Percentiles rank a stretch among this genome's conserved stretches.
Evolutionary conservation across 2,329 filamentous ascomycete species (phyloP).

Genomic region (Colletotrichum scovillei): DNA sequence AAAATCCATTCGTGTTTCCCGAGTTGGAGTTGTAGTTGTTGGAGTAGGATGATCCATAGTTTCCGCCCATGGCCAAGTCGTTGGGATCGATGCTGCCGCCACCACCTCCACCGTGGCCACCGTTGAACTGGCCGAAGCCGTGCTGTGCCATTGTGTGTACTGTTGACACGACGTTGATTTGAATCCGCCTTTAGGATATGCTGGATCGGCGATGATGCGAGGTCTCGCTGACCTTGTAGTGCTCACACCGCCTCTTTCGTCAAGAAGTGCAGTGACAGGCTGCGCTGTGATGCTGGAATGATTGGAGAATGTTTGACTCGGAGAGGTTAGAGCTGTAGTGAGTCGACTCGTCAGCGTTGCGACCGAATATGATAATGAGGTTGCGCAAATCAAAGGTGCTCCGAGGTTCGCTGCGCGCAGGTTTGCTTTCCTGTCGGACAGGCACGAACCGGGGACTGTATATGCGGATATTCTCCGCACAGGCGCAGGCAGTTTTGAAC

Average conservation of each 20-base stretch:
- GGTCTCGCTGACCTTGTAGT: conserved; percentile 3
- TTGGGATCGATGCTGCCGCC: conserved; percentile 81
- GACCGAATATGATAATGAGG: background rate
- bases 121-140: conserved; percentile 67
- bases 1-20: conserved; percentile 76
- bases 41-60: conserved; percentile 69
- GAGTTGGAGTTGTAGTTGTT: conserved; percentile 65
- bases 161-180: background rate
- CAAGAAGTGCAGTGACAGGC: background rate
- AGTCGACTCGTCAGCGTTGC: conserved; percentile 14
- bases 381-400: background rate
- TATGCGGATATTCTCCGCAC: conserved; percentile 25
- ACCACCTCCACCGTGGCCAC: conserved; percentile 55
- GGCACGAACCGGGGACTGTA: conserved; percentile 1
- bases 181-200: background rate
- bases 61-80: conserved; percentile 77
- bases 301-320: background rate
- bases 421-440: background rate
- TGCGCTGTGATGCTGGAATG: background rate
- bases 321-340: background rate
- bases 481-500: conserved; percentile 10
- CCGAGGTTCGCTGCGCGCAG: background rate
- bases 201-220: conserved; percentile 9
- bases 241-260: conserved; percentile 26
- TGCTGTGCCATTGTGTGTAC: conserved; percentile 62